Evolutionary conservation across 108 stramenopile genomes (phyloP).

Genomic region (Nitzschia sp.): DNA sequence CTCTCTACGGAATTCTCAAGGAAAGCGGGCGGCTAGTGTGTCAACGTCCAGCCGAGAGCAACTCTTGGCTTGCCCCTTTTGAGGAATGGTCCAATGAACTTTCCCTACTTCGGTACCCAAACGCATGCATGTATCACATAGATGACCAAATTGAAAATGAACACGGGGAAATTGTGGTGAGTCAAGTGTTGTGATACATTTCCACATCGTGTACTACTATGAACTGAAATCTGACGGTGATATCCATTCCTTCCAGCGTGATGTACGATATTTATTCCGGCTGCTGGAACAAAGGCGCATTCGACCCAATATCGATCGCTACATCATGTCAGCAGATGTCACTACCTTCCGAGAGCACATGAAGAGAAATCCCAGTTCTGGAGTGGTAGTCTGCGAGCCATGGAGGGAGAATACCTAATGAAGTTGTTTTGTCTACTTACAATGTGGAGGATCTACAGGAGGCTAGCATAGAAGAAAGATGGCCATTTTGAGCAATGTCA

Average conservation of each 20-base stretch:
- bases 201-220: neutral
- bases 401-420: slow-evolving; percentile 10
- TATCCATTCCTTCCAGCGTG: slow-evolving; percentile 3
- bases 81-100: slow-evolving; percentile 2
- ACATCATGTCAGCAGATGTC: slow-evolving; percentile 25
- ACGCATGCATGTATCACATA: slow-evolving; percentile 7
- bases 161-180: slow-evolving; percentile 12
- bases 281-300: slow-evolving; percentile 27
- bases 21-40: slow-evolving; percentile 13
- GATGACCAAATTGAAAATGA: slow-evolving; percentile 19
- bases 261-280: slow-evolving; percentile 31
- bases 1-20: slow-evolving; percentile 19
- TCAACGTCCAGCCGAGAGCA: neutral
- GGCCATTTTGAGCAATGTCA: too few species aligned
- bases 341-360: slow-evolving; percentile 4
- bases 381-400: slow-evolving; percentile 33
- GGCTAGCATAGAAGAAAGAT: too few species aligned
- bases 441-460: too few species aligned
- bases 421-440: too few species aligned
- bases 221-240: too few species aligned
- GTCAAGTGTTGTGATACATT: too few species aligned
- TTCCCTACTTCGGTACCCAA: slow-evolving; percentile 3
- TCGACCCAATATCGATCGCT: slow-evolving; percentile 39
- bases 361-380: slow-evolving; percentile 2
- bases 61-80: neutral